Evolutionary conservation across 1,284 basidiomycete genomes (phyloP), one percentile per base, ranked within the genome.

Genomic region (Rhodofomes roseus): DNA sequence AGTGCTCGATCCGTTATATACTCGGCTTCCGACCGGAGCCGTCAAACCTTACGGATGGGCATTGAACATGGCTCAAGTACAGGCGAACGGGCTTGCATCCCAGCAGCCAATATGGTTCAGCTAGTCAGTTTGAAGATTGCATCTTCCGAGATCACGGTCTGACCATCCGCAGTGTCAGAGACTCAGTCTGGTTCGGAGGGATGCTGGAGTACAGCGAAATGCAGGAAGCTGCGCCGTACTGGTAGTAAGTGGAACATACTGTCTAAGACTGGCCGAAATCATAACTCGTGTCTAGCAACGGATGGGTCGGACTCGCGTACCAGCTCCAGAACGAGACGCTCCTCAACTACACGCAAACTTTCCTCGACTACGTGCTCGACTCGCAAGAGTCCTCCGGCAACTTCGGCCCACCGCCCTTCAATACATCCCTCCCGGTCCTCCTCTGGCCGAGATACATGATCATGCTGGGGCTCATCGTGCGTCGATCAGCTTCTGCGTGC

Each of bases 381-480:
- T 58, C 56, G 29, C 50, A 52, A 20, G 39, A 58, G n/a, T 41
- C 48, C 0, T 58, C 56, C n/a, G 56, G 56, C 2, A 39, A 58
- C 37, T 58, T 58, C 23, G 56, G 56, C 6, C 56, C 56, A 1
- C 27, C n/a, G 9, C 56, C 56, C 4, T 58, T 58, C 44, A 31
- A 58, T 40, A 27, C 56, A 20, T 58, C 56, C 1, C 50, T 58
- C 18, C 56, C 56, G 4, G 40, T 41, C 1, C 50, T 58, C 1
- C 56, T 58, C 18, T 58, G 56, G 56, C 56, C 56, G 25, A 48
- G 56, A 22, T 58, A 58, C 40, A 58, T 58, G 56, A 53, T 41
- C 16, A 58, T 58, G 56, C 50, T 58, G 12, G 56, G 56, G 16
- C 43, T 58, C 22, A 58, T 58, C 18, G 56, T 58, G 40, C 48